Evolutionary conservation across 1,139 yeast genomes (phyloP), one percentile per base, ranked within the genome.

Genomic region (Yamadazyma aaseri): DNA sequence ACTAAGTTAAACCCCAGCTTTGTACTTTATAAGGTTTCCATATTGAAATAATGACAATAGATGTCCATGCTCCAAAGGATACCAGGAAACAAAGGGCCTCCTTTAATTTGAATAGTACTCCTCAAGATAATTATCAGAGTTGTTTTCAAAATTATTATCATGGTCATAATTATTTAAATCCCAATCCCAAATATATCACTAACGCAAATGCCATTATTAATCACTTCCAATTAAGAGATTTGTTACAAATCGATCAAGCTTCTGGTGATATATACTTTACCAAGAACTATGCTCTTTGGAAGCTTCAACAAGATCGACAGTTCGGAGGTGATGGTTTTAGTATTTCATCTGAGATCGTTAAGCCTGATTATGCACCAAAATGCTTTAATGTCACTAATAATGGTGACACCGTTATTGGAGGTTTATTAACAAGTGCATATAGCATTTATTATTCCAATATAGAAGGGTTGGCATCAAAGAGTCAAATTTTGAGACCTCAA

Each of bases 211-310:
- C 62, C 6, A 53, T 55, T 13, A 65, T 59, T 28, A 79, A 81
- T 42, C 97, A 89, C 63, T 89, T 96, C 96, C 97, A 89, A 55
- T 65, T 89, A 27, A 69, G 95, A 31, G 95, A 89, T 51, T 69
- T 89, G 49, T 64, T 87, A 16, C 78, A 82, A 46, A 60, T 57
- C 23, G 66, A 66, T 38, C 46, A 50, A 21, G 27, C 41, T 3
- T 43, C 49, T 6, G 63, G 68, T 20, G 46, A 49, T 11, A 47
- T 67, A 7, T 66, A 53, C 43, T 68, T 57, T 41, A 64, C 71
- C 12, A 50, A 50, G 34, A 57, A 56, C 31, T 67, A 65, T 31
- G 44, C 56, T 10, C 53, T 69, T 13, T 51, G 64, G 47, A 46
- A 39, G 28, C 46, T 45, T 6, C 13, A 16, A n/a, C 49, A 17